These are phyloP conservation scores for Biscogniauxia sp. DNA, from an alignment of 2,329 filamentous ascomycete genomes.

Conservation along the genomic window DNA sequence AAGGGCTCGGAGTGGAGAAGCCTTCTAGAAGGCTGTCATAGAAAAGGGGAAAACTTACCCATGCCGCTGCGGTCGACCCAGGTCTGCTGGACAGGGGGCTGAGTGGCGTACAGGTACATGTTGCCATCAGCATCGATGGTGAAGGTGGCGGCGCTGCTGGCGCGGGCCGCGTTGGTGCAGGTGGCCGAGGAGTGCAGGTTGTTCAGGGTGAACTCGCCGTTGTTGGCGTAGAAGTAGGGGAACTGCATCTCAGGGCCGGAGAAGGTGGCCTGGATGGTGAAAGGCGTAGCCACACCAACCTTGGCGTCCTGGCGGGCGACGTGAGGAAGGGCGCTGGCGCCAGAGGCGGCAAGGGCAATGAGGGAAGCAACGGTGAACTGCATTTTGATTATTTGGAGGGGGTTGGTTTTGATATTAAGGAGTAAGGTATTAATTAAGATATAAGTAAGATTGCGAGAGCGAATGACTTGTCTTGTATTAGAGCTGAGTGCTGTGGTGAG, in stretches of 20 bases:
- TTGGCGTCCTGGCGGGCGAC: conserved; percentile 14
- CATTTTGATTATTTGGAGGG: background rate
- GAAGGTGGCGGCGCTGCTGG: conserved; percentile 48
- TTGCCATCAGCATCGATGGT: conserved; percentile 43
- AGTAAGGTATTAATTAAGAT: background rate
- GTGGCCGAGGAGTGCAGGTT: conserved; percentile 44
- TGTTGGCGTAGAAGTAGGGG: conserved; percentile 42
- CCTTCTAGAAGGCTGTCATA: too few relatives aligned
- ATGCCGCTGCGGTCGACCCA: conserved; percentile 58
- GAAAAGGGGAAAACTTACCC: conserved; percentile 42
- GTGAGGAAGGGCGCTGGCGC: conserved; percentile 29
- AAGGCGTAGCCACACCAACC: conserved; percentile 35
- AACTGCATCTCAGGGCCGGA: conserved; percentile 50
- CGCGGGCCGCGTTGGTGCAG: conserved; percentile 41
- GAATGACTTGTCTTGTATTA: background rate
- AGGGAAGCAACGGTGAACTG: conserved; percentile 51
- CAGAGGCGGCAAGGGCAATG: conserved; percentile 42
- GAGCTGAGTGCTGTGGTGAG: background rate
- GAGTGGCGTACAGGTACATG: conserved; percentile 48
- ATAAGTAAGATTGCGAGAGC: background rate
- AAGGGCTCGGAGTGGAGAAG: background rate
- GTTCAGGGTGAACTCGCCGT: conserved; percentile 43
- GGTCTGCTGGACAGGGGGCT: conserved; percentile 45
- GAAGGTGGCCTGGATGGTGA: conserved; percentile 46
- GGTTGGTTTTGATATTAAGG: background rate